These are phyloP conservation scores for Serendipita vermifera DNA, from an alignment of 768 basidiomycete genomes.

Conservation along the genomic window DNA sequence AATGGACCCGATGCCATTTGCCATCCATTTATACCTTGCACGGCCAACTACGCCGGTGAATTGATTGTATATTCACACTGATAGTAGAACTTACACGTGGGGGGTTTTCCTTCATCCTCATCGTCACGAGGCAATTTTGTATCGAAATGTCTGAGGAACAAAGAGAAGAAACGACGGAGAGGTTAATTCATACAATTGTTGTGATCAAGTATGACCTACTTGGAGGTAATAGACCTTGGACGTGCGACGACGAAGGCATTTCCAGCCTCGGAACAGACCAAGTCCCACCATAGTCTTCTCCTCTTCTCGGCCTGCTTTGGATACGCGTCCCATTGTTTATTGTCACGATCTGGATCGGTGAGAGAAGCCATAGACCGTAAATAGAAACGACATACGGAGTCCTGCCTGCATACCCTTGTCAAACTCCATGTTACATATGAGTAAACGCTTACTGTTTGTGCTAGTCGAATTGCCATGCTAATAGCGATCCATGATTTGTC, in stretches of 20 bases:
- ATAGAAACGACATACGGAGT: neutral
- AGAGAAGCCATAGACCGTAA: neutral
- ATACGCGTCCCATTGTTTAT: neutral
- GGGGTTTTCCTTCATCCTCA: neutral
- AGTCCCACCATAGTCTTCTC: neutral
- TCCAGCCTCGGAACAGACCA: constrained; percentile 1
- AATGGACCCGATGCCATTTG: neutral
- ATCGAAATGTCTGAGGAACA: constrained; percentile 2
- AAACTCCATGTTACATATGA: no score
- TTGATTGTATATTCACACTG: no score
- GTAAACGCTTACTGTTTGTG: neutral
- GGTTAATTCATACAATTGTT: no score
- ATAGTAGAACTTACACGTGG: neutral
- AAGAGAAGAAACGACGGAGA: no score
- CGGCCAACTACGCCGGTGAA: neutral
- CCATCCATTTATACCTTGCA: neutral
- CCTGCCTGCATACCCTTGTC: neutral
- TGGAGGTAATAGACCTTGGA: neutral
- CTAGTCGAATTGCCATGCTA: constrained; percentile 3
- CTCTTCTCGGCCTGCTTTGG: neutral
- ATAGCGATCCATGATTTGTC: neutral
- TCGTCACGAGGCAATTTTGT: neutral
- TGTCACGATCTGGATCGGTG: neutral
- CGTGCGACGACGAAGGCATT: neutral
- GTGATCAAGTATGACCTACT: no score